These are phyloP conservation scores for Agaricus sinodeliciosus DNA, from an alignment of 768 basidiomycete species.

Conservation along the genomic window DNA sequence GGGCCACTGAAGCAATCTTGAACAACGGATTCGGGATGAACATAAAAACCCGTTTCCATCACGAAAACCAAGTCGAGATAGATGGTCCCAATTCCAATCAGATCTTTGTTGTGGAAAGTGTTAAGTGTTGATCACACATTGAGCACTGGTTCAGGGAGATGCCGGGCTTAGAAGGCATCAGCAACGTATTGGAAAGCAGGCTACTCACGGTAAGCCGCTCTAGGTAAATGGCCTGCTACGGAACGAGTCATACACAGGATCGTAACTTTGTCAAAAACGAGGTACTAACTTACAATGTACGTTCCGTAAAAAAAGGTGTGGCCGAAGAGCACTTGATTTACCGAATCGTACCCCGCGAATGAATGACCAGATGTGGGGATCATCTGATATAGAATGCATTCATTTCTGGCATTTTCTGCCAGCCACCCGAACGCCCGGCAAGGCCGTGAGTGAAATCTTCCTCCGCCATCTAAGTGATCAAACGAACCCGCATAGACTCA, in stretches of 20 bases:
- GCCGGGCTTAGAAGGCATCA: not conserved
- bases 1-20: too few species aligned
- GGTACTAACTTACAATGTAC: not conserved
- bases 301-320: slow-evolving; percentile 2
- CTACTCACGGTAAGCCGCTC: slow-evolving; percentile 1
- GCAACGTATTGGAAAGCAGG: not conserved
- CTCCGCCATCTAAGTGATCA: not conserved
- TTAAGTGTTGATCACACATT: not conserved
- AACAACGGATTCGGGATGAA: too few species aligned
- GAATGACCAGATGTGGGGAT: not conserved
- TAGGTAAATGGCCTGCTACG: not conserved
- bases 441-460: not conserved
- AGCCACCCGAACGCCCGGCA: not conserved
- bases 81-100: not conserved
- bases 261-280: too few species aligned
- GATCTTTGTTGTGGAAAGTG: not conserved
- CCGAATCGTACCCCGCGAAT: not conserved
- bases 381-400: not conserved
- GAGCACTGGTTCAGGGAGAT: not conserved
- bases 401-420: not conserved
- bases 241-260: too few species aligned
- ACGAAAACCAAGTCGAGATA: not conserved
- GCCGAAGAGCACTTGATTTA: not conserved
- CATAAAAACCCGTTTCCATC: too few species aligned
- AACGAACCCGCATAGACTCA: slow-evolving; percentile 10